Base-by-base conservation (phyloP, 441 rosid species). In the Populus tomentosa region DNA sequence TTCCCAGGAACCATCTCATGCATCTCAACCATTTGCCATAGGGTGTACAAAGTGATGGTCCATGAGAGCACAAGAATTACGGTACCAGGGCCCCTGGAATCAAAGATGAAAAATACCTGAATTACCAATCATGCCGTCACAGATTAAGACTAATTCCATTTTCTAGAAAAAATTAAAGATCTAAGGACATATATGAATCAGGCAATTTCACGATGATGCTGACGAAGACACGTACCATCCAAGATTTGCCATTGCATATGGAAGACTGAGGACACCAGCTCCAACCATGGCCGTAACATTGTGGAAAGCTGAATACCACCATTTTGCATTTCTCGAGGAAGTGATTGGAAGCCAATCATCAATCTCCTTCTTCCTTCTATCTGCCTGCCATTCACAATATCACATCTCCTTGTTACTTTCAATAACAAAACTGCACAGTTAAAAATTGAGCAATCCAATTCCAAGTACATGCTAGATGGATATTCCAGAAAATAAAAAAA, bases 11-110 rank as follows among this genome's bases (percentile, higher is more conserved):
- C 88, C 89, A 91, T 91, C 78, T 93, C 98, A 26, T 93, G 98
- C 97, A 93, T 91, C 80, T 94, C 92, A 75, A 94, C 98, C 98
- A 91, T 94, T 75, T 93, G 97, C 97, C 98, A 93, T 3, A 93
- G 76, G 2, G 98, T 93, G 87, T 91, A 94, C 36, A 93, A 74
- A 14, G 98, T 91, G 32, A 91, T 81, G 16, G 84, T 6, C 98
- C 98, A 93, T 69, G 98, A 93, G 62, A 89, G 24, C 26, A 86
- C 16, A 76, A 93, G 81, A 3, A 89, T 71, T 2, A 84, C 84
- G 6, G 85, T 79, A 10, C 98, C 98, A 32, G 95, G 95, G 50
- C 95, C 97, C 98, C 98, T 92, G 71, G 30, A 82, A 28, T 18
- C 11, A 81, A 24, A 50, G 13, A 5, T 21, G 7, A 24, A 61